Conservation (phyloP, 2,329 filamentous ascomycete genomes). For the Pestalotiopsis sp. region DNA sequence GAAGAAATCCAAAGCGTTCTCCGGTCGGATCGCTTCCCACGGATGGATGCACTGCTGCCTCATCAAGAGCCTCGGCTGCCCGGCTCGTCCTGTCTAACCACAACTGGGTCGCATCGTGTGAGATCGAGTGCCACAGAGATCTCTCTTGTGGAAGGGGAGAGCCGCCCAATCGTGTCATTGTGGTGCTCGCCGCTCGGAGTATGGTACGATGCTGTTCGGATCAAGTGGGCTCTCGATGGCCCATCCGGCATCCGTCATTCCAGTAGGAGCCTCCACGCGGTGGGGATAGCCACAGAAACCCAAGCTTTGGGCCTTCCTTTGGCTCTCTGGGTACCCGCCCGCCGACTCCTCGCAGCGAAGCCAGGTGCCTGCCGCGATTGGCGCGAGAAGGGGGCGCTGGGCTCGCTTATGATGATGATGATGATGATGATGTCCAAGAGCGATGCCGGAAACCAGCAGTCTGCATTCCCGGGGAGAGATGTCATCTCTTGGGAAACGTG, state of each 20-base stretch:
- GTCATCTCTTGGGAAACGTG: background rate
- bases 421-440: background rate
- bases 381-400: background rate
- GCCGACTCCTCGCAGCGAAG: too few relatives aligned
- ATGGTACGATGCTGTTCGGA: background rate
- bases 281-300: background rate
- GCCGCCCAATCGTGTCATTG: background rate
- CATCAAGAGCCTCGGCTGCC: background rate
- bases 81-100: conserved; percentile 1
- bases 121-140: conserved; percentile 11
- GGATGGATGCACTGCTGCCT: conserved; percentile 8
- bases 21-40: background rate
- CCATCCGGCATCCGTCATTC: background rate
- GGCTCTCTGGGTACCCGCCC: too few relatives aligned
- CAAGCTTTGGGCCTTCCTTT: too few relatives aligned
- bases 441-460: background rate
- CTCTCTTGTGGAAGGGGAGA: background rate
- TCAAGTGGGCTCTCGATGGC: background rate
- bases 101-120: background rate
- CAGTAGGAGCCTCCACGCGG: background rate
- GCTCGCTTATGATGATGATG: background rate
- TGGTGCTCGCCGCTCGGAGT: background rate
- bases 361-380: background rate
- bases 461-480: background rate
- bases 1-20: too few relatives aligned